These are phyloP conservation scores for Teunomyces funiuensis DNA, from an alignment of 805 yeast species.

Conservation along the genomic window DNA sequence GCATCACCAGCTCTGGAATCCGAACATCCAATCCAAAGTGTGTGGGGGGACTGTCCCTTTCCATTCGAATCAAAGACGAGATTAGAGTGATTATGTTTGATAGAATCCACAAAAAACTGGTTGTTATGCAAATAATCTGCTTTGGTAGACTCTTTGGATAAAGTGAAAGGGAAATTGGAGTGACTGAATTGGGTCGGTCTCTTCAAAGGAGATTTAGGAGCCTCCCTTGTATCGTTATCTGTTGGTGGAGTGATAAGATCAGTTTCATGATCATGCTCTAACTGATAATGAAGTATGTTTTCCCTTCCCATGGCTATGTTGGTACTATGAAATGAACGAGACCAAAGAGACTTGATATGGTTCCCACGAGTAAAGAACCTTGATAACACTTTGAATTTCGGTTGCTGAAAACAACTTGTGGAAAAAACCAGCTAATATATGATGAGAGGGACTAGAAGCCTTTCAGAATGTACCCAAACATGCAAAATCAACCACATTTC, in stretches of 20 bases:
- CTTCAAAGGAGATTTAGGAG: slow-evolving; percentile 3
- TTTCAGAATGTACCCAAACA: background rate
- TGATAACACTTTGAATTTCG: slow-evolving; percentile 3
- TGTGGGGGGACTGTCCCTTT: slow-evolving; percentile 87
- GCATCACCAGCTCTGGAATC: slow-evolving; percentile 88
- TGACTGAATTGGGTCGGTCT: slow-evolving; percentile 4
- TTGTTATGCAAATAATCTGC: slow-evolving; percentile 52
- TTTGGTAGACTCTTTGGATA: slow-evolving; percentile 48
- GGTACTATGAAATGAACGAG: slow-evolving; percentile 5
- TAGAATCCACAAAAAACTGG: slow-evolving; percentile 44
- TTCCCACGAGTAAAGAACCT: slow-evolving; percentile 2
- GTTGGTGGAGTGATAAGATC: slow-evolving; percentile 19
- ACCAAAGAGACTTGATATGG: background rate
- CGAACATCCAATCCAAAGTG: slow-evolving; percentile 91
- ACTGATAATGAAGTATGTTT: slow-evolving; percentile 39
- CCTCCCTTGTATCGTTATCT: background rate
- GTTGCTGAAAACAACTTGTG: background rate
- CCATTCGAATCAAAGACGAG: slow-evolving; percentile 62
- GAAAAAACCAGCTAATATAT: slow-evolving; percentile 1
- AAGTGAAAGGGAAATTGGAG: slow-evolving; percentile 43
- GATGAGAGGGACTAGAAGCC: background rate
- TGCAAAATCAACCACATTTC: background rate
- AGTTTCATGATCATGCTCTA: slow-evolving; percentile 40
- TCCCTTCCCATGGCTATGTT: slow-evolving; percentile 37
- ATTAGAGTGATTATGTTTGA: slow-evolving; percentile 51